Base-by-base conservation (phyloP, 1,284 basidiomycete genomes). In the Puccinia coronata region DNA sequence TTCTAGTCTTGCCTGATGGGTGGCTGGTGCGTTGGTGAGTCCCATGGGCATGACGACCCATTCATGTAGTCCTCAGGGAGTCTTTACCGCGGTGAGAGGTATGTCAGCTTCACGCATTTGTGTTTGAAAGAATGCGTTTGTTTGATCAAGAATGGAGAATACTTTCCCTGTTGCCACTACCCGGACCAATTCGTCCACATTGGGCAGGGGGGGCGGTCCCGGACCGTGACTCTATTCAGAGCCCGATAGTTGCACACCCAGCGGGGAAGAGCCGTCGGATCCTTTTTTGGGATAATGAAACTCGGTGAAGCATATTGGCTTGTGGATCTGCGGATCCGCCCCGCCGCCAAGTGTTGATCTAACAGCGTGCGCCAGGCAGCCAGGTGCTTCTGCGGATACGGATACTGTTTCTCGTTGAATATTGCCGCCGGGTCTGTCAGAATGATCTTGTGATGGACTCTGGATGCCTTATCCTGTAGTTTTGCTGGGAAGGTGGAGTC, bases 1-100 rank as follows among this genome's bases (percentile, higher is more conserved):
- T 61, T 83, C 82, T 12, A 83, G 63, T 11, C 74, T 63, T 1
- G 31, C 36, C 49, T 57, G 55, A 31, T 57, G 55, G 28, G 55
- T 57, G 8, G 55, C 55, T 9, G 55, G 55, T 31, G 88, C 84
- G 72, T 18, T 70, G 6, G 55, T 57, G 9, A 57, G 20, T 57
- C 55, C 55, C 55, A 57, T 57, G 6, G 55, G 55, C 55, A 57
- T 57, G 20, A 57, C 55, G 20, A 57, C 55, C 55, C 55, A 57
- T 57, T 57, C 55, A 16, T 47, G 43, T 47, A 47, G 16, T 6
- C 43, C 43, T 16, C 43, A 47, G 9, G 43, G 43, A 47, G 43
- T 47, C 43, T 47, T 47, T 47, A 47, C 43, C 9, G 43, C 43
- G 43, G 43, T 47, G 43, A 47, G 43, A 47, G 43, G 43, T 6